These are phyloP conservation scores for Talaromyces albobiverticillius DNA, from an alignment of 2,329 filamentous ascomycete genomes.

Conservation along the genomic window DNA sequence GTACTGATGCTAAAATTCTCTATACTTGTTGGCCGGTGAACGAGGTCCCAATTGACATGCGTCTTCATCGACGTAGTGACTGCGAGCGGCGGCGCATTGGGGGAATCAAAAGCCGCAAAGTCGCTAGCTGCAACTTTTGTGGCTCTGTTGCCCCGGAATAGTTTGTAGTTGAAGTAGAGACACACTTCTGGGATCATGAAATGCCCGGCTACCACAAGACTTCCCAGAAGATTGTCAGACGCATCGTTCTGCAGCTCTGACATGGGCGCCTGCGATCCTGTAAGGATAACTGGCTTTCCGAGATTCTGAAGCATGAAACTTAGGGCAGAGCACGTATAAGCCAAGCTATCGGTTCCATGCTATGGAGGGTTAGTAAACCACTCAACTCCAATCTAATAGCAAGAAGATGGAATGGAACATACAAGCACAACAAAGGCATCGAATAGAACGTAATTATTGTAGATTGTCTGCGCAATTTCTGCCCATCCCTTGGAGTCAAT, in stretches of 20 bases:
- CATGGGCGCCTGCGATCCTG: slow-evolving; percentile 80
- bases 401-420: neutral
- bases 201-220: slow-evolving; percentile 84
- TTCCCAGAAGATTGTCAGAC: slow-evolving; percentile 83
- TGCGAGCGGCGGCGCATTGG: slow-evolving; percentile 80
- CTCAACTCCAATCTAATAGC: neutral
- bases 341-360: slow-evolving; percentile 85
- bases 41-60: slow-evolving; percentile 75
- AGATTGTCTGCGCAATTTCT: slow-evolving; percentile 74
- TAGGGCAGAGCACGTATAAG: slow-evolving; percentile 83
- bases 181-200: slow-evolving; percentile 92
- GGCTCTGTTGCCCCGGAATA: slow-evolving; percentile 83
- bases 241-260: slow-evolving; percentile 88
- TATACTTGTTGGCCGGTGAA: slow-evolving; percentile 70
- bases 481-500: slow-evolving; percentile 86
- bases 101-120: slow-evolving; percentile 83
- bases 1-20: slow-evolving; percentile 71
- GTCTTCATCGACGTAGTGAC: slow-evolving; percentile 77
- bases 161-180: slow-evolving; percentile 87
- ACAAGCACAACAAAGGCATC: slow-evolving; percentile 82
- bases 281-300: slow-evolving; percentile 87
- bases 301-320: slow-evolving; percentile 92
- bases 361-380: neutral
- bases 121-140: slow-evolving; percentile 85
- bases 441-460: slow-evolving; percentile 81